phyloP scores from a whole-genome alignment of 23 red algal genomes.

The Chondrus crispus region DNA sequence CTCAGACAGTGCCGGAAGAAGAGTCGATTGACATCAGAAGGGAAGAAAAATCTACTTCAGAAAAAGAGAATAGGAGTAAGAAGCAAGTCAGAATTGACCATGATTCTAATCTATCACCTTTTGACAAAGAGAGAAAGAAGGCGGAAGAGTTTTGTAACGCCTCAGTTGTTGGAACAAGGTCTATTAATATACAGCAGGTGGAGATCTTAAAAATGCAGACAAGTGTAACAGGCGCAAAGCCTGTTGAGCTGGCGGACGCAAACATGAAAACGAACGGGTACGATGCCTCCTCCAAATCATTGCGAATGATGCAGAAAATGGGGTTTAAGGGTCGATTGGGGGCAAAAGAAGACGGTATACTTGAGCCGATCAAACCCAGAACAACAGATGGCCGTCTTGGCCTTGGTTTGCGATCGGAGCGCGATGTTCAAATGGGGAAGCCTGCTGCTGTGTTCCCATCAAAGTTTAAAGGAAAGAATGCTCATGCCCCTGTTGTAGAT shows the following conservation, averaged over 20 bases:
- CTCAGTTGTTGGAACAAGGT: no score
- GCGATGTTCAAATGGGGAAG: background rate
- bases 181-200: no score
- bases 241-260: no score
- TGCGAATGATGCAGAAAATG: slow-evolving; percentile 55
- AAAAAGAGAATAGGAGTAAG: background rate
- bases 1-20: background rate
- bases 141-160: background rate
- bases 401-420: background rate
- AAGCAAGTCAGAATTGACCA: background rate
- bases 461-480: no score
- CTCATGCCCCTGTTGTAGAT: no score
- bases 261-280: no score
- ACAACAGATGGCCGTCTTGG: background rate
- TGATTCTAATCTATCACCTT: background rate
- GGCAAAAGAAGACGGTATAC: slow-evolving; percentile 35
- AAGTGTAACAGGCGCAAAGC: no score
- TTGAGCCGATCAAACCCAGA: background rate
- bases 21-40: background rate
- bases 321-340: slow-evolving; percentile 50
- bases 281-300: no score
- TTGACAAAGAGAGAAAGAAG: background rate
- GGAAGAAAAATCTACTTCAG: background rate
- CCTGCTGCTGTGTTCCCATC: no score
- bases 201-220: no score